phyloP scores from a whole-genome alignment of 164 flowering plant genomes.

The Dillenia suffruticosa region DNA sequence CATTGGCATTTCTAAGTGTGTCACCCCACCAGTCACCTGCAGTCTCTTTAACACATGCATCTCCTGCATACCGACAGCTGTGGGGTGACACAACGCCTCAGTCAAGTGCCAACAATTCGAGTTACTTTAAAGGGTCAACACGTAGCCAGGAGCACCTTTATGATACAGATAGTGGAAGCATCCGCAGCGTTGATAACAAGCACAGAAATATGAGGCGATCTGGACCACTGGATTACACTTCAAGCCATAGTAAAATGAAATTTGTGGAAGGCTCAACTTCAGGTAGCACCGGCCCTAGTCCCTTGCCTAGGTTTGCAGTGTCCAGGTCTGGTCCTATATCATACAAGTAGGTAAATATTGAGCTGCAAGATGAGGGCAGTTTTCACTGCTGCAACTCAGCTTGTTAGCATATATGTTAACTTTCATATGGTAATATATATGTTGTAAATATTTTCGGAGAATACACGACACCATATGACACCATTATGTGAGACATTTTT shows the following conservation, averaged over 20 bases:
- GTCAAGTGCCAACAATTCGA: conserved; percentile 40
- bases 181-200: conserved; percentile 32
- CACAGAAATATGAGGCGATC: conserved; percentile 65
- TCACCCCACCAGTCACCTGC: conserved; percentile 86
- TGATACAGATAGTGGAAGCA: conserved; percentile 40
- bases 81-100: conserved; percentile 60
- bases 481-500: too few relatives aligned
- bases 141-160: conserved; percentile 48
- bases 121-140: conserved; percentile 48
- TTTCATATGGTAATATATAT: too few relatives aligned
- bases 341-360: conserved; percentile 44
- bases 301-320: conserved; percentile 89
- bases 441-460: too few relatives aligned
- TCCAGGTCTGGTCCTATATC: conserved; percentile 94
- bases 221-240: conserved; percentile 85
- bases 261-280: conserved; percentile 70
- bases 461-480: too few relatives aligned
- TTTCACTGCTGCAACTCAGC: too few relatives aligned
- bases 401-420: too few relatives aligned
- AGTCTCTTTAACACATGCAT: conserved; percentile 52
- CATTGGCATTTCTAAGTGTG: conserved; percentile 42
- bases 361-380: too few relatives aligned
- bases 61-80: conserved; percentile 54
- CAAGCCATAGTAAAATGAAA: conserved; percentile 58
- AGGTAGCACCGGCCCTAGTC: conserved; percentile 82